A percentile compares a stretch with the other conserved stretches of the same genome.
phyloP scores from a whole-genome alignment of 805 yeast genomes.

The Teunomyces tritomae region DNA sequence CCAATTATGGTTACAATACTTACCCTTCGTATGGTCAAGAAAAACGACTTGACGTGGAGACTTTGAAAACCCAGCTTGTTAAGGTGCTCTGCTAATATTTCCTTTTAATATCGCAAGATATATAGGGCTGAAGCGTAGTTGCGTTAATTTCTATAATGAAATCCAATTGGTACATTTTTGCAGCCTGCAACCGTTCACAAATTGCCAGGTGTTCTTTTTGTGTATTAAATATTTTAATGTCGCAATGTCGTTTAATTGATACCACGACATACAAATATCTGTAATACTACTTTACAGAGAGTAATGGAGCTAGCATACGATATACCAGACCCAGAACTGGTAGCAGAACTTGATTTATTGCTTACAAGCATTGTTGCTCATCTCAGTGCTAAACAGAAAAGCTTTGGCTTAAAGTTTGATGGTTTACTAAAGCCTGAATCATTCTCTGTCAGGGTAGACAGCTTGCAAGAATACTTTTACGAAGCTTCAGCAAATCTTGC shows the following conservation, averaged over 20 bases:
- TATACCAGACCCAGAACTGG: background rate
- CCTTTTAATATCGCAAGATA: too few relatives aligned
- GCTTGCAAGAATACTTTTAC: constrained; percentile 17
- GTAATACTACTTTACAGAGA: background rate
- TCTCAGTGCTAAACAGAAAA: background rate
- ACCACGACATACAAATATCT: background rate
- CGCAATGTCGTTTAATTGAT: background rate
- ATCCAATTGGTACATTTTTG: too few relatives aligned
- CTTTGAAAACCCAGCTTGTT: background rate
- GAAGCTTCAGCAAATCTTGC: constrained; percentile 12
- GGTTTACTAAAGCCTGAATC: constrained; percentile 8
- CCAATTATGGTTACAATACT: constrained; percentile 21
- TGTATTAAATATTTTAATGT: background rate
- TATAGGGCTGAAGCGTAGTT: too few relatives aligned
- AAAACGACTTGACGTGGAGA: background rate
- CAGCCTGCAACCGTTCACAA: too few relatives aligned
- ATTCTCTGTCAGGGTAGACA: constrained; percentile 13
- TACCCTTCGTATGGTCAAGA: background rate
- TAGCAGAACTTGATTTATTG: background rate
- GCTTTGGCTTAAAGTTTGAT: background rate
- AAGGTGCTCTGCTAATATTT: background rate
- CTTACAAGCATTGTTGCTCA: background rate
- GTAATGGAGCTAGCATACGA: background rate
- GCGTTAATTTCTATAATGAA: too few relatives aligned
- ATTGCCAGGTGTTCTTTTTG: too few relatives aligned